Percentiles rank a stretch among this genome's conserved stretches.
Evolutionary conservation across 192 early-diverging fungal genomes (phyloP).

Genomic region (Coemansia sp.): DNA sequence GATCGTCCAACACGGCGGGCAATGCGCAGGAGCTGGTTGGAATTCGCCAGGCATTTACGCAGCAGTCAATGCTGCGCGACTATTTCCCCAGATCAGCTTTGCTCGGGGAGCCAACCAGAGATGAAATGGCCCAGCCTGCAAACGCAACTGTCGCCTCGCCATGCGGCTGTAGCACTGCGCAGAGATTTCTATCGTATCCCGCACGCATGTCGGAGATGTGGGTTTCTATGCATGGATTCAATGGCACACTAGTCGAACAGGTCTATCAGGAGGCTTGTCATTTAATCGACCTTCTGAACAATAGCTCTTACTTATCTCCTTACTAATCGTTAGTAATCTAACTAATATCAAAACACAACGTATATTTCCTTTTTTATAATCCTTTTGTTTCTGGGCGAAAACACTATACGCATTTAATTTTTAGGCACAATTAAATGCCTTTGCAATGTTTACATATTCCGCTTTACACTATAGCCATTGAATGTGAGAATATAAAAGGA

Average conservation of each 20-base stretch:
- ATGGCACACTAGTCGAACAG: constrained; percentile 24
- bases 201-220: constrained; percentile 29
- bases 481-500: not conserved
- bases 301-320: constrained; percentile 49
- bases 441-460: not conserved
- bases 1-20: constrained; percentile 25
- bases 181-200: constrained; percentile 24
- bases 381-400: not conserved
- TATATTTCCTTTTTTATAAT: not conserved
- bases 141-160: not conserved
- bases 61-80: constrained; percentile 15
- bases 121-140: not conserved
- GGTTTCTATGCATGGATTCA: constrained; percentile 52
- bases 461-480: not conserved
- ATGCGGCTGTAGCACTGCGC: constrained; percentile 3
- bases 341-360: not conserved
- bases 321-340: constrained; percentile 18
- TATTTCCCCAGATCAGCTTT: constrained; percentile 25
- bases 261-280: constrained; percentile 30
- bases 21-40: constrained; percentile 30
- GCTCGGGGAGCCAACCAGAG: constrained; percentile 2
- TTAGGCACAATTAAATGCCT: not conserved
- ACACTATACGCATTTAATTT: not conserved
- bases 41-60: constrained; percentile 24
- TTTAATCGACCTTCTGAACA: constrained; percentile 48